These are phyloP conservation scores for Dimocarpus longan DNA, from an alignment of 345 rosid genomes.

Conservation along the genomic window DNA sequence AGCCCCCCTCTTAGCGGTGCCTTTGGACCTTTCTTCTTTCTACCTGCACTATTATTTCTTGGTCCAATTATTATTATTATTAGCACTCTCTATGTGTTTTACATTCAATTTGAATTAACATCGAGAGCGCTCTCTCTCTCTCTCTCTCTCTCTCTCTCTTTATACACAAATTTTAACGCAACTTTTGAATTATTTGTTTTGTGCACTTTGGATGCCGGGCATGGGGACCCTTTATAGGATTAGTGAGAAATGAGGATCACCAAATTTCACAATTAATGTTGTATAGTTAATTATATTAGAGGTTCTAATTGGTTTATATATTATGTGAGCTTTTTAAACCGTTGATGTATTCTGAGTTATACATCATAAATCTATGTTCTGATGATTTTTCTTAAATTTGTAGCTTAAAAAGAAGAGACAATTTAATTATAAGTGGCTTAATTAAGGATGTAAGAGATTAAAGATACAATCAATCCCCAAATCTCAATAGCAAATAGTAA, in stretches of 20 bases:
- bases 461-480: too few relatives aligned
- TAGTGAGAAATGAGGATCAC: background rate
- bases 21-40: slow-evolving; percentile 51
- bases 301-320: background rate
- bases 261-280: too few relatives aligned
- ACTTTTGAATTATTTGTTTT: background rate
- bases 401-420: background rate
- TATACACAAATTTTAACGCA: too few relatives aligned
- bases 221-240: background rate
- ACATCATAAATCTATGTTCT: background rate
- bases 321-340: too few relatives aligned
- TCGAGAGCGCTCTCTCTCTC: too few relatives aligned
- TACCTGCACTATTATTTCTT: slow-evolving; percentile 8
- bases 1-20: slow-evolving; percentile 48
- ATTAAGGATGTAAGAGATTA: too few relatives aligned
- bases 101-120: too few relatives aligned
- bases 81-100: background rate
- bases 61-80: background rate
- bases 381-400: too few relatives aligned
- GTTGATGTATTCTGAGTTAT: too few relatives aligned
- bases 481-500: background rate
- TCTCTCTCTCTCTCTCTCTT: too few relatives aligned
- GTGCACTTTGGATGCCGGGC: background rate
- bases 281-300: too few relatives aligned
- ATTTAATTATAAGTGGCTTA: background rate